Evolutionary conservation across 768 basidiomycete species (phyloP), one percentile per base, ranked within the genome.

Genomic region (Fibroporia radiculosa): DNA sequence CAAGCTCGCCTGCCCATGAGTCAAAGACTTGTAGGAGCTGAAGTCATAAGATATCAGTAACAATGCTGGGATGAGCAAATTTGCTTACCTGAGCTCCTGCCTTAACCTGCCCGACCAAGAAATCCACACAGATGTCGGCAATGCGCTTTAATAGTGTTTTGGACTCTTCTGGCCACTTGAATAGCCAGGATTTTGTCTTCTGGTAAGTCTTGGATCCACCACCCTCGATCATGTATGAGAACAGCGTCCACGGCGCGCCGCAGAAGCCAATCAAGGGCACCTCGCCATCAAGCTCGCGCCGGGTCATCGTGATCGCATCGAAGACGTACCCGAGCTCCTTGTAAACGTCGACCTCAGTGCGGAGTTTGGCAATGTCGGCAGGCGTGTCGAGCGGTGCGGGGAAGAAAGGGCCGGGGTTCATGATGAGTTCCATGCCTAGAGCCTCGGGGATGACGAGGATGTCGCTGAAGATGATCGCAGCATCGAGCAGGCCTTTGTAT

Each of bases 401-500:
- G 56, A 99, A 93, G 60, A 73, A 68, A 2, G 96, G 96, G 3
- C 81, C 89, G 1, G 92, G 93, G 56, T 85, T 87, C 95, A 99
- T 98, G 57, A 84, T 70, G 0, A 92, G 85, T 56, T 84, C 84
- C 82, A 99, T 86, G 14, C 96, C 96, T 82, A 99, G 80, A 18
- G 96, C 96, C 61, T 98, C 93, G 0, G 96, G 96, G 45, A 99
- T 72, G 62, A 99, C 93, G 51, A 99, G 84, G 66, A 98, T 99
- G 62, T 98, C 96, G 55, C 82, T 88, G 72, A 99, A 99, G 65
- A 98, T 97, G 68, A 98, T 98, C 44, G 92, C 78, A 8, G 95
- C 95, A 65, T 98, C 96, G 56, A 99, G 64, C 27, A 93, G 75
- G 35, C 83, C 89, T 1, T 78, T 62, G 66, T 87, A 98, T 35